Percentiles rank a stretch among this genome's conserved stretches.
These are phyloP conservation scores for Rubus idaeus DNA, from an alignment of 306 rosid species.

Conservation along the genomic window DNA sequence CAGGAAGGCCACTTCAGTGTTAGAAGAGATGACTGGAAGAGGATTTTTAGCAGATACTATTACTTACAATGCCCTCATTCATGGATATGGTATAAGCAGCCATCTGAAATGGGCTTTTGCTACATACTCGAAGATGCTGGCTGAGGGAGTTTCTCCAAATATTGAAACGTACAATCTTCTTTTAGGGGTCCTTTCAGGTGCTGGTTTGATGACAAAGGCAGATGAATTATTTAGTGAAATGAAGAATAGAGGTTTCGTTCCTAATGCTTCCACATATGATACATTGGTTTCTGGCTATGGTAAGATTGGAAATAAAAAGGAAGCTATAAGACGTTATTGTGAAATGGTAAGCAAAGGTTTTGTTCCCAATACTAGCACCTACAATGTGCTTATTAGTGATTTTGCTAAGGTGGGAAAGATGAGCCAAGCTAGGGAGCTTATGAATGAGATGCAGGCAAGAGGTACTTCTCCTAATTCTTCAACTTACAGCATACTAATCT, in stretches of 20 bases:
- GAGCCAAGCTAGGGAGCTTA: conserved; percentile 85
- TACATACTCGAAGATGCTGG: conserved; percentile 57
- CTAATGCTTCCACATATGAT: conserved; percentile 73
- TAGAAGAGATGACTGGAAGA: conserved; percentile 53
- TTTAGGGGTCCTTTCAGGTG: conserved; percentile 62
- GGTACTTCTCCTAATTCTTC: conserved; percentile 76
- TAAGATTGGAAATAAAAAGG: conserved; percentile 64
- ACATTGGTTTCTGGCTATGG: conserved; percentile 73
- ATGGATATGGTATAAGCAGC: conserved; percentile 65
- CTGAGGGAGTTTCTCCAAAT: conserved; percentile 67
- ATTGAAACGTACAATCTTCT: conserved; percentile 63
- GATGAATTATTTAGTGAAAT: conserved; percentile 57
- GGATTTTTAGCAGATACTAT: conserved; percentile 55
- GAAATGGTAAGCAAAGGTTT: conserved; percentile 82
- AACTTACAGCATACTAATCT: conserved; percentile 72
- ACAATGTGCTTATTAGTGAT: conserved; percentile 80
- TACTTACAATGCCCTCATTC: conserved; percentile 77
- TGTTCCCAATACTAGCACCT: conserved; percentile 71
- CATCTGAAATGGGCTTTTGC: conserved; percentile 62
- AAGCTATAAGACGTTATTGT: conserved; percentile 64
- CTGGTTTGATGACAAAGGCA: conserved; percentile 68
- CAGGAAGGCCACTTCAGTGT: conserved; percentile 60
- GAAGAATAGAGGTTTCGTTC: conserved; percentile 62
- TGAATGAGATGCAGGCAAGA: conserved; percentile 77
- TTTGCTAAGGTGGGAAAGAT: conserved; percentile 75